Evolutionary conservation across 2,329 filamentous ascomycete genomes (phyloP).

Genomic region (Scopulariopsis brevicaulis): DNA sequence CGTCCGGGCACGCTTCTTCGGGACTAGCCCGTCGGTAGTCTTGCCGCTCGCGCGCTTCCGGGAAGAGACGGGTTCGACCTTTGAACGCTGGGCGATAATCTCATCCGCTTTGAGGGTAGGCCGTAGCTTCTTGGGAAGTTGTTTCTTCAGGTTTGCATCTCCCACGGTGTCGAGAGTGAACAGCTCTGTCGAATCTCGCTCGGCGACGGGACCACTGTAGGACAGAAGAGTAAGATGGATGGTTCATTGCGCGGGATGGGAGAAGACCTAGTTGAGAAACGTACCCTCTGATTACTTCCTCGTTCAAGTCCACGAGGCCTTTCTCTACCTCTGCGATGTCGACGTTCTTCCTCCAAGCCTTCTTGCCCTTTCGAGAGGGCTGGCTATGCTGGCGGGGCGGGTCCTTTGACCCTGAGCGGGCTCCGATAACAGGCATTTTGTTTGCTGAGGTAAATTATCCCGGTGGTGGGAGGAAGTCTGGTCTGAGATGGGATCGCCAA

Average conservation of each 20-base stretch:
- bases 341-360: constrained; percentile 97
- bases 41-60: constrained; percentile 65
- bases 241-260: background rate
- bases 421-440: constrained; percentile 41
- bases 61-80: constrained; percentile 64
- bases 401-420: constrained; percentile 34
- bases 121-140: constrained; percentile 51
- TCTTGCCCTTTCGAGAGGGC: constrained; percentile 92
- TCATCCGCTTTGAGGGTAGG: constrained; percentile 81
- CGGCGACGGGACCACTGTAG: constrained; percentile 67
- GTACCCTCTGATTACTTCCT: constrained; percentile 85
- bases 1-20: constrained; percentile 63
- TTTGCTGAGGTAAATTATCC: background rate
- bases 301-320: constrained; percentile 73
- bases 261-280: constrained; percentile 9
- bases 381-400: constrained; percentile 78
- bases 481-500: background rate
- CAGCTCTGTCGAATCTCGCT: constrained; percentile 72
- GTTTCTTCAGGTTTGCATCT: constrained; percentile 52
- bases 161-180: constrained; percentile 74
- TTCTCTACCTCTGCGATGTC: constrained; percentile 78
- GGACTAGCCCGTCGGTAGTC: constrained; percentile 61
- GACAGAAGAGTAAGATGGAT: background rate
- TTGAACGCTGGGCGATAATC: constrained; percentile 77
- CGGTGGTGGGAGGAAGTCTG: background rate